Base-by-base conservation (phyloP, 352 stramenopile species). In the Globisporangium canariense region DNA sequence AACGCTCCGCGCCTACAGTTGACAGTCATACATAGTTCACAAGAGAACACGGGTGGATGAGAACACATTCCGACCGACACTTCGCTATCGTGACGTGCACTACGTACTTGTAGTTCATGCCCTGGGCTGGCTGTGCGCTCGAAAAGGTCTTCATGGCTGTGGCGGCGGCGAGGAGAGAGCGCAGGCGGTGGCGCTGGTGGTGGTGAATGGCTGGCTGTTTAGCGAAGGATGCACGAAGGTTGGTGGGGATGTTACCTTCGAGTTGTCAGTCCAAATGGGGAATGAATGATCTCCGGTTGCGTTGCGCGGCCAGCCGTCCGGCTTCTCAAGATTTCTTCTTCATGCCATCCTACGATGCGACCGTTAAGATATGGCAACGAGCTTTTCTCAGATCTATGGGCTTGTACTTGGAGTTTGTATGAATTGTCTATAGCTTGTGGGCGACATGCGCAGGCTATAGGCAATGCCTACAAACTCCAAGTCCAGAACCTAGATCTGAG, bases 1-100 rank as follows among this genome's bases (percentile, higher is more conserved):
- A 79, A 50, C 51, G 76, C 47, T 2, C 67, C 64, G 7, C 49
- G 49, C 10, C 49, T 55, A 13, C 0, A 4, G 38, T 45, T 45
- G 13, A n/a, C n/a, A n/a, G n/a, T n/a, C n/a, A 11, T 45, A 2
- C 9, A 4, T 3, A 4, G 11, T 20, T 47, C 41, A 18, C 10
- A 45, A 47, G 14, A 2, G 3, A 13, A 46, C 10, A 46, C 18
- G 32, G 7, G 32, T 36, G 32, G 3, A 5, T 46, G 10, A 5
- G 13, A 5, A 46, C 40, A 46, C 14, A 43, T n/a, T 45, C 41
- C 41, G 41, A 47, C n/a, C n/a, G n/a, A n/a, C n/a, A n/a, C n/a
- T n/a, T n/a, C n/a, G n/a, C n/a, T n/a, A n/a, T n/a, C n/a, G n/a
- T n/a, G n/a, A n/a, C n/a, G n/a, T n/a, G n/a, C n/a, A n/a, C n/a